phyloP scores from a whole-genome alignment of 1,284 basidiomycete species.

The Malassezia dermatis region DNA sequence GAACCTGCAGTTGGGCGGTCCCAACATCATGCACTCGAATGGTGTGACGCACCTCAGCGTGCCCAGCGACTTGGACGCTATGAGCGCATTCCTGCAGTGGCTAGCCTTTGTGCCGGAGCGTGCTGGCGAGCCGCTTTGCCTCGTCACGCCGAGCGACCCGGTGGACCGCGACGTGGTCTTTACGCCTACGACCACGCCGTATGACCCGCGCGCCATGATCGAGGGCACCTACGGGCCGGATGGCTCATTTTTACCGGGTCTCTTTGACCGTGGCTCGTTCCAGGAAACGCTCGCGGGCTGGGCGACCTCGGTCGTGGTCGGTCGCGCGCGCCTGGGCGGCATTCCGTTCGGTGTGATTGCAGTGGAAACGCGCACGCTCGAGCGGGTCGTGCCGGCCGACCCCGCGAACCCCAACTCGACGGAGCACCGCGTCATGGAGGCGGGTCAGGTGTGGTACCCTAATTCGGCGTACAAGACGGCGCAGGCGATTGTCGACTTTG shows the following conservation, averaged over 20 bases:
- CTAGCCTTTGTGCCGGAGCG: slow-evolving; percentile 67
- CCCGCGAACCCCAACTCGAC: slow-evolving; percentile 97
- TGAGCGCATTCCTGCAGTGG: slow-evolving; percentile 61
- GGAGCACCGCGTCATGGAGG: slow-evolving; percentile 96
- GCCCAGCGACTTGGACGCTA: slow-evolving; percentile 64
- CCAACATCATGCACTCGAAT: slow-evolving; percentile 55
- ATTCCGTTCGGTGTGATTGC: slow-evolving; percentile 97
- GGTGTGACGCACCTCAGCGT: slow-evolving; percentile 95
- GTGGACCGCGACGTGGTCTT: slow-evolving; percentile 93
- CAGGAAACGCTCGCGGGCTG: slow-evolving; percentile 66
- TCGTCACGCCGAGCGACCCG: slow-evolving; percentile 42
- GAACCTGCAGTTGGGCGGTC: slow-evolving; percentile 95
- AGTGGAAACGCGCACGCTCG: slow-evolving; percentile 93
- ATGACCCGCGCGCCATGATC: slow-evolving; percentile 96
- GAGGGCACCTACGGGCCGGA: slow-evolving; percentile 80
- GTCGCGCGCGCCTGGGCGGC: slow-evolving; percentile 87
- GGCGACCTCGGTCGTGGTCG: slow-evolving; percentile 55
- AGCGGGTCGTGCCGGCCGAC: slow-evolving; percentile 91
- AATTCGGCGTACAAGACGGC: slow-evolving; percentile 99
- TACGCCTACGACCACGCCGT: slow-evolving; percentile 68
- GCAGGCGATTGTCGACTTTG: slow-evolving; percentile 96
- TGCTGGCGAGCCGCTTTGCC: slow-evolving; percentile 24
- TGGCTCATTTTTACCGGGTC: slow-evolving; percentile 56
- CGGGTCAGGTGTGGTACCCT: slow-evolving; percentile 98
- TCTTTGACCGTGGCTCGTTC: slow-evolving; percentile 95